These are phyloP conservation scores for Aspergillus sp. DNA, from an alignment of 2,329 filamentous ascomycete genomes.

Conservation along the genomic window DNA sequence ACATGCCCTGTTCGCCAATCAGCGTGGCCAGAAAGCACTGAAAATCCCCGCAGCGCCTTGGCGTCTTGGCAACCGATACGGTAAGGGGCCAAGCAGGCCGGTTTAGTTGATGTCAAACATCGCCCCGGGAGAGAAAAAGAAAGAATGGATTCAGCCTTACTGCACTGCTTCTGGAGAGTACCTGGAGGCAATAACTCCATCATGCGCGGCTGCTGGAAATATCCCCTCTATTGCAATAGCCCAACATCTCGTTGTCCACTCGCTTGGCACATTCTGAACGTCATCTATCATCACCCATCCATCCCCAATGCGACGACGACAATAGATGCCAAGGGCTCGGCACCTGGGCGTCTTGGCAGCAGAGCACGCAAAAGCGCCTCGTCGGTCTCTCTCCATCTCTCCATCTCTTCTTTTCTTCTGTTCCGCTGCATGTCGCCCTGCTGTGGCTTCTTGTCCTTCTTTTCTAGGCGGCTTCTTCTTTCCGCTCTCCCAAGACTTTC, in stretches of 20 bases:
- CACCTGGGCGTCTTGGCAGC: constrained; percentile 26
- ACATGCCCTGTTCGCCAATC: constrained; percentile 5
- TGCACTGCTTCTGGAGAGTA: too few species aligned
- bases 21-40: background rate
- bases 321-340: constrained; percentile 25
- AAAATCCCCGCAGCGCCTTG: constrained; percentile 15
- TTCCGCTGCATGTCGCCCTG: constrained; percentile 9
- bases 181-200: too few species aligned
- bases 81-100: background rate
- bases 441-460: constrained; percentile 7
- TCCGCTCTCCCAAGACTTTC: constrained; percentile 7
- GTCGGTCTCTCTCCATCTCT: background rate
- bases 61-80: constrained; percentile 13
- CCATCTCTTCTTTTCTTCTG: background rate
- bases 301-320: background rate
- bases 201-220: too few species aligned
- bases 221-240: too few species aligned
- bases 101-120: too few species aligned
- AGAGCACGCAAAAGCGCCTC: background rate
- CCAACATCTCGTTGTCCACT: too few species aligned
- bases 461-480: background rate
- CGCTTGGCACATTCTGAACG: too few species aligned
- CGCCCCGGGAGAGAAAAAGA: too few species aligned
- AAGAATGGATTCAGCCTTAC: too few species aligned
- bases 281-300: background rate